Conservation (phyloP, 2,329 filamentous ascomycete genomes). For the Calonectria multiphialidica region DNA sequence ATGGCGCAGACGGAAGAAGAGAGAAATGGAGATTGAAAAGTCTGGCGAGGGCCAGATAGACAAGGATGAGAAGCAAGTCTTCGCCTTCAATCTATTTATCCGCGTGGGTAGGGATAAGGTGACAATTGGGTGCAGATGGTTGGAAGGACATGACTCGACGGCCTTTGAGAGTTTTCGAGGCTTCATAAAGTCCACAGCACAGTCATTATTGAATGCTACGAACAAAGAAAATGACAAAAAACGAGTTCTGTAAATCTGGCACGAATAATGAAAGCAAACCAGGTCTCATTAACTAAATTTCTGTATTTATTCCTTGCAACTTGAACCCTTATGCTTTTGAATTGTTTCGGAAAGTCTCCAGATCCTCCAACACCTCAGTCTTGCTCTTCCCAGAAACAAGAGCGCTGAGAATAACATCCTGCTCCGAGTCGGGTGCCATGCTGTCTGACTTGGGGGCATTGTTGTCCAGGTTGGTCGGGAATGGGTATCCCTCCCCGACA, state of each 20-base stretch:
- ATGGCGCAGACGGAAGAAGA: slow-evolving; percentile 72
- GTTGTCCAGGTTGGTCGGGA: slow-evolving; percentile 71
- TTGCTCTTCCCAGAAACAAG: slow-evolving; percentile 56
- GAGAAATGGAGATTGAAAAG: slow-evolving; percentile 61
- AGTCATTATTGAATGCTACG: slow-evolving; percentile 12
- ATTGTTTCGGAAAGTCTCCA: slow-evolving; percentile 43
- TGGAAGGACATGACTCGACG: slow-evolving; percentile 78
- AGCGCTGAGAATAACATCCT: slow-evolving; percentile 61
- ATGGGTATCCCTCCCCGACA: slow-evolving; percentile 70
- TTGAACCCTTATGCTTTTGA: slow-evolving; percentile 23
- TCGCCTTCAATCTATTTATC: slow-evolving; percentile 71
- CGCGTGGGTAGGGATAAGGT: slow-evolving; percentile 55
- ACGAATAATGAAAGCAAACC: background rate
- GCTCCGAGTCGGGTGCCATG: slow-evolving; percentile 72
- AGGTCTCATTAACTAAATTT: background rate
- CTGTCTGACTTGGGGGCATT: slow-evolving; percentile 66
- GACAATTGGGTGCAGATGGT: slow-evolving; percentile 67
- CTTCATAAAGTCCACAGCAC: slow-evolving; percentile 69
- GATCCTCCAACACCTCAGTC: slow-evolving; percentile 53
- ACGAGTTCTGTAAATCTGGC: background rate
- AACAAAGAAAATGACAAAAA: background rate
- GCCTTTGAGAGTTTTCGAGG: slow-evolving; percentile 91
- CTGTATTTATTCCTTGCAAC: background rate
- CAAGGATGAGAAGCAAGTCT: slow-evolving; percentile 51
- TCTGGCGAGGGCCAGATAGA: slow-evolving; percentile 32